Conservation (phyloP, 371 early-diverging fungal species). For the Syncephalastrum racemosum region DNA sequence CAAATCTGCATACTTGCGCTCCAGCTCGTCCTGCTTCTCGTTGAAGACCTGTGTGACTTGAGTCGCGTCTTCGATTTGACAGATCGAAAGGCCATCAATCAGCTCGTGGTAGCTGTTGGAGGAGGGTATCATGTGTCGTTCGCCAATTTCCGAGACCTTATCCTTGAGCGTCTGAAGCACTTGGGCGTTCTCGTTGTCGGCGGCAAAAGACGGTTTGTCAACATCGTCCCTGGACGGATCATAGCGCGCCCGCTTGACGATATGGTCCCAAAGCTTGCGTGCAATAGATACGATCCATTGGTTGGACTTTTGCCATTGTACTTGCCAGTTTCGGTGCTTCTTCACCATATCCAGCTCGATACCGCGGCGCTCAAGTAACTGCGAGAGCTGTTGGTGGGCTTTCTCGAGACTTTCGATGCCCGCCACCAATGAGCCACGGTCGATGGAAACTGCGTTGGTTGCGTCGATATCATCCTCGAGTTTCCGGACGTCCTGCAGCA, state of each 20-base stretch:
- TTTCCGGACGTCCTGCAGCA: conserved; percentile 27
- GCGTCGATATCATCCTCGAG: conserved; percentile 41
- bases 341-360: conserved; percentile 32
- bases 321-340: conserved; percentile 37
- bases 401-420: conserved; percentile 28
- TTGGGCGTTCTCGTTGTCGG: conserved; percentile 37
- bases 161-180: conserved; percentile 35
- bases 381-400: conserved; percentile 24
- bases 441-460: conserved; percentile 37
- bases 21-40: conserved; percentile 28
- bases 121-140: conserved; percentile 10
- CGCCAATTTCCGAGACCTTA: conserved; percentile 27
- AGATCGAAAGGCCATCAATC: neutral
- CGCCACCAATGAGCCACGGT: conserved; percentile 29
- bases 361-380: conserved; percentile 20
- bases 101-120: conserved; percentile 4
- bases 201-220: conserved; percentile 36
- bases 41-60: conserved; percentile 20
- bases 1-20: conserved; percentile 28
- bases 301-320: conserved; percentile 34
- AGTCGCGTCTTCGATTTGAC: neutral
- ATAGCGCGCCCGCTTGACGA: conserved; percentile 40
- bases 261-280: conserved; percentile 45
- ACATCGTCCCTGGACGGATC: conserved; percentile 34
- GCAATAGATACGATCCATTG: conserved; percentile 37